Conservation (phyloP, 208 protist species). For the Wallacemonas sp. region DNA sequence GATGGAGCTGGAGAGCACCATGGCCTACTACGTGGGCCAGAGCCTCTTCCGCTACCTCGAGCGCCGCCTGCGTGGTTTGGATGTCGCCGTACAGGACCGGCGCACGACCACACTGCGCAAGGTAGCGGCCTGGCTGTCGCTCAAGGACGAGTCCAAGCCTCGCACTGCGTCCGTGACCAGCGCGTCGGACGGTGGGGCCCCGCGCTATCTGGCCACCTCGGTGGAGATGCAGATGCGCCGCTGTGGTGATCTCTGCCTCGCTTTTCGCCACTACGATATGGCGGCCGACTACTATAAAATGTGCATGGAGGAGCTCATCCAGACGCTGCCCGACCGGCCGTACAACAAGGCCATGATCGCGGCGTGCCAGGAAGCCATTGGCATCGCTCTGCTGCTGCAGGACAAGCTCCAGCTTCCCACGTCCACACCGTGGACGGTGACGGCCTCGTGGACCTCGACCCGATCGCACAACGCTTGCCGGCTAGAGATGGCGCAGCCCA, state of each 20-base stretch:
- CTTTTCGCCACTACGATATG: slow-evolving; percentile 62
- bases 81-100: slow-evolving; percentile 64
- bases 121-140: slow-evolving; percentile 82
- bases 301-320: slow-evolving; percentile 72
- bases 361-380: slow-evolving; percentile 75
- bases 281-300: slow-evolving; percentile 71
- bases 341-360: slow-evolving; percentile 78
- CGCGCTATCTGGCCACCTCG: slow-evolving; percentile 61
- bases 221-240: slow-evolving; percentile 88
- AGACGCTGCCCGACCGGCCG: slow-evolving; percentile 50
- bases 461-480: slow-evolving; percentile 33
- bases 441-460: slow-evolving; percentile 1
- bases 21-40: slow-evolving; percentile 77
- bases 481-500: slow-evolving; percentile 68
- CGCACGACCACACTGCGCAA: slow-evolving; percentile 81
- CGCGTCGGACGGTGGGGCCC: slow-evolving; percentile 4
- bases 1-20: slow-evolving; percentile 53
- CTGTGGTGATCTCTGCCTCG: slow-evolving; percentile 67
- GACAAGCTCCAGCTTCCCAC: slow-evolving; percentile 51
- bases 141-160: slow-evolving; percentile 66
- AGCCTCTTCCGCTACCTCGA: slow-evolving; percentile 73
- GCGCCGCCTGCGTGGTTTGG: slow-evolving; percentile 60
- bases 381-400: slow-evolving; percentile 54
- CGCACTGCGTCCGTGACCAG: slow-evolving; percentile 29
- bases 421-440: slow-evolving; percentile 54